Conservation (phyloP, 2,329 filamentous ascomycete species). For the Tolypocladium pustulatum region DNA sequence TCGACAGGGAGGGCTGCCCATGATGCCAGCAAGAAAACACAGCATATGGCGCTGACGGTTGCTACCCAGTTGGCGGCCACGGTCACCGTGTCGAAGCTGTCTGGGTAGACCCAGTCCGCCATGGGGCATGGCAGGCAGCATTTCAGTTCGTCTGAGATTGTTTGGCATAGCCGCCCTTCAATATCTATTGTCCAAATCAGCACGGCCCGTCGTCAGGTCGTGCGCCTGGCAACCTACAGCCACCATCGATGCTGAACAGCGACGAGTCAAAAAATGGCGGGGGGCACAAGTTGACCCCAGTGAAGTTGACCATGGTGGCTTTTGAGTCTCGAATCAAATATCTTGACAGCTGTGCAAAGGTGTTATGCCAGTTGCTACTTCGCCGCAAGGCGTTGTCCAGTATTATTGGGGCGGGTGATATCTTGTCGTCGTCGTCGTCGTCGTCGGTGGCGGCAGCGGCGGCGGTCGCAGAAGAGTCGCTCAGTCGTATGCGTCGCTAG, state of each 20-base stretch:
- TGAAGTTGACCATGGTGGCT: constrained; percentile 17
- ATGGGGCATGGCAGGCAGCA: constrained; percentile 91
- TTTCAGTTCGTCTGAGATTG: constrained; percentile 33
- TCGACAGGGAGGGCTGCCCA: constrained; percentile 75
- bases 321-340: not conserved
- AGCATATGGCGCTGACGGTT: constrained; percentile 60
- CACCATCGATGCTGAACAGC: constrained; percentile 47
- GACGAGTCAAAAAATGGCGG: constrained; percentile 57
- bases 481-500: not conserved
- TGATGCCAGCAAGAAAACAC: constrained; percentile 66
- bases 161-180: constrained; percentile 43
- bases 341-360: not conserved
- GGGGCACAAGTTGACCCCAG: constrained; percentile 45
- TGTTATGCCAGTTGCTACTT: not conserved
- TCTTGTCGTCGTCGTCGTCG: not conserved
- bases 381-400: not conserved
- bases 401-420: not conserved
- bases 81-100: constrained; percentile 49
- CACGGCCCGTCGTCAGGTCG: not conserved
- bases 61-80: constrained; percentile 72
- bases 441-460: no score
- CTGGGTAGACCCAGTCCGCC: constrained; percentile 62
- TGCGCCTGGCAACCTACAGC: constrained; percentile 42
- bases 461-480: not conserved
- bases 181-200: constrained; percentile 35